phyloP scores from a whole-genome alignment of 331 rosid genomes.

The Acacia concinna region DNA sequence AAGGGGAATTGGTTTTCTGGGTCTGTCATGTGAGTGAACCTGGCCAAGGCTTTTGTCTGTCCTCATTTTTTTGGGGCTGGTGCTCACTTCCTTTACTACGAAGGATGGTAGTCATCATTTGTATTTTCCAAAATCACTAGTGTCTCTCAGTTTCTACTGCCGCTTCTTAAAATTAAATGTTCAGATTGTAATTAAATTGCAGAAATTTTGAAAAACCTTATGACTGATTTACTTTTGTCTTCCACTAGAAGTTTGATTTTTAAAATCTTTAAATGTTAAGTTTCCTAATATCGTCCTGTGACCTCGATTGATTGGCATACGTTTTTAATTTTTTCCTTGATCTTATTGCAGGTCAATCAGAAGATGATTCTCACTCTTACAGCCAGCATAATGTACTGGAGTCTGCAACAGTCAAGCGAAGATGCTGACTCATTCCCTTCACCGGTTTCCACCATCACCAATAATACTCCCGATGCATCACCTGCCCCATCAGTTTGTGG shows the following conservation, averaged over 20 bases:
- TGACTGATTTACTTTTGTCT: background rate
- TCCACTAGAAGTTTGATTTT: background rate
- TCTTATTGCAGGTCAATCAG: conserved; percentile 81
- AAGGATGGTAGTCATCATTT: background rate
- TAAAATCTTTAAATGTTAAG: background rate
- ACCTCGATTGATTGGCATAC: background rate
- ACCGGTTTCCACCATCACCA: conserved; percentile 42
- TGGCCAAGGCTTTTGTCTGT: background rate
- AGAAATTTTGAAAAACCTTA: background rate
- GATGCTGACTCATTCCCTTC: conserved; percentile 55
- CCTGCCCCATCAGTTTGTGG: conserved; percentile 69
- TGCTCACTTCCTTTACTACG: background rate
- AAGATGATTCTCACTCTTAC: conserved; percentile 89
- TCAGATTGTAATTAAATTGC: background rate
- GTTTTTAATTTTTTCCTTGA: conserved; percentile 12
- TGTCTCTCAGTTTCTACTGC: background rate
- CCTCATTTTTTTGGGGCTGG: background rate
- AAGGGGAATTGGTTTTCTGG: background rate
- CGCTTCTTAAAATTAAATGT: background rate
- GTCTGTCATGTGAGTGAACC: background rate
- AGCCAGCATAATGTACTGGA: conserved; percentile 94
- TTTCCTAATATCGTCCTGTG: background rate
- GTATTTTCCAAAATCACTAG: background rate
- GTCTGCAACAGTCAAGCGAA: conserved; percentile 69
- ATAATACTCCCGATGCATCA: conserved; percentile 60